phyloP scores from a whole-genome alignment of 441 rosid genomes.

The Mallotus japonicus region DNA sequence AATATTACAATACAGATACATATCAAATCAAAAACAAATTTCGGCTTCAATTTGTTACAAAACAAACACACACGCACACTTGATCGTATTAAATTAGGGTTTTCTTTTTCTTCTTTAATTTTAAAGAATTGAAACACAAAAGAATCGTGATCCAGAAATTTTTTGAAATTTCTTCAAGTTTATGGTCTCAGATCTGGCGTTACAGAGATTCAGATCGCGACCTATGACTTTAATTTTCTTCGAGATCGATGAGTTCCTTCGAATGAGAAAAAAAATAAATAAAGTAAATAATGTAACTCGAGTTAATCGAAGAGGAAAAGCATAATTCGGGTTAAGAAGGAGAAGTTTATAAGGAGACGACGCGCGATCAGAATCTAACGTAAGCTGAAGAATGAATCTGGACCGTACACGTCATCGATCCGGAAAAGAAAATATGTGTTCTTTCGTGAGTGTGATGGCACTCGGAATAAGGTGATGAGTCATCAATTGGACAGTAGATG shows the following conservation, averaged over 20 bases:
- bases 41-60: neutral
- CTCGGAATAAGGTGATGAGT: neutral
- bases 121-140: too few relatives aligned
- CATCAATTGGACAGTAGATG: neutral
- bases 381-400: constrained; percentile 41
- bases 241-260: neutral
- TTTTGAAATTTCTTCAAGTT: constrained; percentile 11
- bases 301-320: neutral
- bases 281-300: neutral
- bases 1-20: neutral
- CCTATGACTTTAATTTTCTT: neutral
- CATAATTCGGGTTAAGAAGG: too few relatives aligned
- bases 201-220: constrained; percentile 9
- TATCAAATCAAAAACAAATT: neutral
- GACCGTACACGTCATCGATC: constrained; percentile 85
- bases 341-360: constrained; percentile 12
- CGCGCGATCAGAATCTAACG: constrained; percentile 34
- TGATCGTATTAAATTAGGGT: constrained; percentile 15
- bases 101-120: neutral
- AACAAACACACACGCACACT: neutral
- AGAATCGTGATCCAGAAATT: neutral
- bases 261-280: neutral
- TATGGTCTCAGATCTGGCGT: constrained; percentile 32
- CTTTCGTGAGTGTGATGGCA: neutral
- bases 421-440: constrained; percentile 1